Conservation (phyloP, 2,329 filamentous ascomycete genomes). For the Penicillium verrucosum region DNA sequence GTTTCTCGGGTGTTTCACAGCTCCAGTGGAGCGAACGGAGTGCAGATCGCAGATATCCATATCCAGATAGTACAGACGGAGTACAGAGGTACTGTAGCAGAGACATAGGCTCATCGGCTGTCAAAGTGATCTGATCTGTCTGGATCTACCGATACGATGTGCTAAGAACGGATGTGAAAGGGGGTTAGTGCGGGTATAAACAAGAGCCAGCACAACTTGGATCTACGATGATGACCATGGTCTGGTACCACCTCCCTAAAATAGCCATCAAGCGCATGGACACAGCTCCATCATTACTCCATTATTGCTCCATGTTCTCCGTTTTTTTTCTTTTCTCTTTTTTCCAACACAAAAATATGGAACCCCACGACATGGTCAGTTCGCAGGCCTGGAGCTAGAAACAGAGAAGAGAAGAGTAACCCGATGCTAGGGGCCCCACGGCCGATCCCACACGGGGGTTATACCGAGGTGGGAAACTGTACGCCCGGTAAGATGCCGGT, state of each 20-base stretch:
- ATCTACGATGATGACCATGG: constrained; percentile 6
- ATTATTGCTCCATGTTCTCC: not conserved
- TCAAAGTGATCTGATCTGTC: not conserved
- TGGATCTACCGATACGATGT: not conserved
- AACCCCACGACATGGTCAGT: not conserved
- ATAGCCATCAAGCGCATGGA: constrained; percentile 4
- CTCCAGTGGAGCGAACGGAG: constrained; percentile 2
- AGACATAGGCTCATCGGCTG: not conserved
- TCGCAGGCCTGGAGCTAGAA: not conserved
- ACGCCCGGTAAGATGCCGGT: constrained; percentile 2
- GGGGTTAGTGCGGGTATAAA: not conserved
- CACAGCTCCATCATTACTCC: not conserved
- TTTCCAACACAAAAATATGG: not conserved
- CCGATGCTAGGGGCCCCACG: constrained; percentile 6
- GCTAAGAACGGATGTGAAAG: not conserved
- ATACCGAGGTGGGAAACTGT: constrained; percentile 12
- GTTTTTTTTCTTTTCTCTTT: not conserved
- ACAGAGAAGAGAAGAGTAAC: not conserved
- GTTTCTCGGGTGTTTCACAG: constrained; percentile 5
- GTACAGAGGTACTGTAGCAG: not conserved
- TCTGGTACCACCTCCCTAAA: constrained; percentile 8
- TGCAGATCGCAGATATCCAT: not conserved
- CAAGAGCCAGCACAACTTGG: not conserved
- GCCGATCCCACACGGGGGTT: constrained; percentile 22
- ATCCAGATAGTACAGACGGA: not conserved